Evolutionary conservation across 2,329 filamentous ascomycete species (phyloP).

Genomic region (Colletotrichum cereale): DNA sequence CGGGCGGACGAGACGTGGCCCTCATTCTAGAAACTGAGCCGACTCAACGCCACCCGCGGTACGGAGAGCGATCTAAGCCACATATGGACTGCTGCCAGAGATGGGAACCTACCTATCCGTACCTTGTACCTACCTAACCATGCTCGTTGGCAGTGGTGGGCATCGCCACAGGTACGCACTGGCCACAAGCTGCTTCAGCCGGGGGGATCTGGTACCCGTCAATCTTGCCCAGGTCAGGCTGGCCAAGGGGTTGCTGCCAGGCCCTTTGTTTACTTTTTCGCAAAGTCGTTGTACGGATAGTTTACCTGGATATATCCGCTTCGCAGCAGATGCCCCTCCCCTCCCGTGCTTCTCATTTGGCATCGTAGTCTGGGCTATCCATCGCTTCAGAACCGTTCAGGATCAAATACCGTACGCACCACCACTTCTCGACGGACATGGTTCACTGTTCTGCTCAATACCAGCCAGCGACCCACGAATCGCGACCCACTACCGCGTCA

Average conservation of each 20-base stretch:
- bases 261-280: slow-evolving; percentile 20
- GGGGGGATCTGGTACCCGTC: neutral
- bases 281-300: slow-evolving; percentile 1
- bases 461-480: neutral
- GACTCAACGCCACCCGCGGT: slow-evolving; percentile 26
- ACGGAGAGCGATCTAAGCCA: slow-evolving; percentile 4
- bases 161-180: slow-evolving; percentile 10
- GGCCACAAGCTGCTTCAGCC: neutral
- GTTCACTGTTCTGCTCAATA: neutral
- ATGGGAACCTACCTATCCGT: neutral
- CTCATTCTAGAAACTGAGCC: slow-evolving; percentile 12
- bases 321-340: neutral
- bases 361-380: neutral
- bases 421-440: neutral
- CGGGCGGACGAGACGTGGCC: slow-evolving; percentile 25
- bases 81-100: neutral
- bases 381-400: neutral
- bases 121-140: too few relatives aligned
- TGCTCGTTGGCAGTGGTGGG: neutral
- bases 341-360: neutral
- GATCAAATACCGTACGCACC: too few relatives aligned
- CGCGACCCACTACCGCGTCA: neutral
- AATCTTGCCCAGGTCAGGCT: neutral
- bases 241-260: neutral
- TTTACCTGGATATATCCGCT: neutral